Evolutionary conservation across 768 basidiomycete genomes (phyloP), one percentile per base, ranked within the genome.

Genomic region (Imleria badia): DNA sequence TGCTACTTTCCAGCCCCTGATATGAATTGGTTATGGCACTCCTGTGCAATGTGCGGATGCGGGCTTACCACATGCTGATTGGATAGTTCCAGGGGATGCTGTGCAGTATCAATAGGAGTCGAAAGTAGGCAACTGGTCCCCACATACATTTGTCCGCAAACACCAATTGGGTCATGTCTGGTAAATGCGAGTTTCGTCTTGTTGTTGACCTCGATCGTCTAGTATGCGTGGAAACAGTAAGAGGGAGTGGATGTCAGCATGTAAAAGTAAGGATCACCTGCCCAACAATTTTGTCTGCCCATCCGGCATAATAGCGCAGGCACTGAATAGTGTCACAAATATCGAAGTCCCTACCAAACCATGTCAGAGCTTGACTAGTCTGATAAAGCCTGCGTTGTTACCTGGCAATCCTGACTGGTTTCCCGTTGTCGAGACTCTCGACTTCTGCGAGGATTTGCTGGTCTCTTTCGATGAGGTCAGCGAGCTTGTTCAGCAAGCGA

Each of bases 41-140:
- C 51, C 31, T 33, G 38, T 44, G 45, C 55, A 48, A 53, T 44
- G 45, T 26, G 44, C 15, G 26, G 20, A 51, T 19, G n/a, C n/a
- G 34, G 34, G n/a, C 64, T 2, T 60, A 86, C 89, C 87, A 89
- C 89, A 90, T 91, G 60, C 79, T 83, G 69, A 93, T 92, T 9
- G 89, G 92, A 63, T 91, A 96, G 67, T 95, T 96, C 93, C 92
- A 94, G 8, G 93, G 92, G 61, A 94, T 92, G 62, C 87, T 91
- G 65, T 39, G 43, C 26, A 38, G 39, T 14, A 51, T 38, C 12
- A 52, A 38, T 35, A 48, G 41, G 35, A 57, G 60, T 50, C 19
- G 45, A 55, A 48, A 30, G 56, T 31, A 62, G 50, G 3, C 26
- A 22, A 35, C 47, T 46, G 39, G n/a, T 17, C 29, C 23, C 17